Evolutionary conservation across 805 yeast species (phyloP).

Genomic region (Maudiozyma turicensis): DNA sequence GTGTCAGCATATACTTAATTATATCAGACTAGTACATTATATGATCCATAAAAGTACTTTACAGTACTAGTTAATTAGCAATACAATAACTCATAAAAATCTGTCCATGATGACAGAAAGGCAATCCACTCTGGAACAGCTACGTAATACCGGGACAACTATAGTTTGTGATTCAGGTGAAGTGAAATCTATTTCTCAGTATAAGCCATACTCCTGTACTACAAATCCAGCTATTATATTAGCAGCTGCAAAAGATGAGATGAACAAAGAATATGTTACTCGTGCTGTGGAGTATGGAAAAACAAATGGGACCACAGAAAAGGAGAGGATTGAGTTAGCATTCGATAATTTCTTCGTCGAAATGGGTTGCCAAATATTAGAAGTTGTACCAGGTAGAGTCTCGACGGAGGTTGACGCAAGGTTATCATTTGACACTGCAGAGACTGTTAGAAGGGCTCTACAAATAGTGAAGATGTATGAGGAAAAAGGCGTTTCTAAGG

Average conservation of each 20-base stretch:
- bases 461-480: constrained; percentile 80
- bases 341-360: constrained; percentile 86
- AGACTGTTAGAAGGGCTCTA: constrained; percentile 83
- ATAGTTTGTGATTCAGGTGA: constrained; percentile 99
- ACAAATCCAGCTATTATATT: constrained; percentile 95
- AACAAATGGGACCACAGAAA: constrained; percentile 38
- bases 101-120: neutral
- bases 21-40: too few species aligned
- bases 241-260: constrained; percentile 85
- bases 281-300: constrained; percentile 79
- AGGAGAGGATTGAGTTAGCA: constrained; percentile 64
- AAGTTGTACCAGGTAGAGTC: constrained; percentile 96
- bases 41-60: too few species aligned
- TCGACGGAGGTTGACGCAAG: constrained; percentile 98
- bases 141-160: constrained; percentile 88
- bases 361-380: constrained; percentile 85
- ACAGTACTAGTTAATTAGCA: too few species aligned
- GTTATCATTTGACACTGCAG: constrained; percentile 88
- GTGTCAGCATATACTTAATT: too few species aligned
- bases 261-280: constrained; percentile 80
- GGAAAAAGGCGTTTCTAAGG: constrained; percentile 74
- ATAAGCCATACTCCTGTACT: constrained; percentile 97
- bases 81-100: neutral
- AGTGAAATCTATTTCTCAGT: constrained; percentile 92
- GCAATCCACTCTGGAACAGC: constrained; percentile 71